These are phyloP conservation scores for Sclerotinia borealis DNA, from an alignment of 2,329 filamentous ascomycete genomes.

Conservation along the genomic window DNA sequence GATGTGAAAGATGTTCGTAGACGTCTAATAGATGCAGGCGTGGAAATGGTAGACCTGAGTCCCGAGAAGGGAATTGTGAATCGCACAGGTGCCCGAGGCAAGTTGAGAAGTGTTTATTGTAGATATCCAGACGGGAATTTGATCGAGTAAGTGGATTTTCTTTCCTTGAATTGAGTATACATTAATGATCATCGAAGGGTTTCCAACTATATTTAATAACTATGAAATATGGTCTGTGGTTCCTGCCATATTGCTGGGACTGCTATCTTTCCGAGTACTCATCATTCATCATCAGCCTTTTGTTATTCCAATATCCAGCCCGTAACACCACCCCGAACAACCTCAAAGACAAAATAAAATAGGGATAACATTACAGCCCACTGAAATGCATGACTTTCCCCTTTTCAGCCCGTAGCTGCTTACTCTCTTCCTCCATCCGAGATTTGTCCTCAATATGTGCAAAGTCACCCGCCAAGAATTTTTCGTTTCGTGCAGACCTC, in stretches of 20 bases:
- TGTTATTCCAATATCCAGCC: neutral
- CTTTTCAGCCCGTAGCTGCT: conserved; percentile 30
- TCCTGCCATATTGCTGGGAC: neutral
- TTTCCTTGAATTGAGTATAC: neutral
- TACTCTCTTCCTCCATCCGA: conserved; percentile 35
- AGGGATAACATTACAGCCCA: neutral
- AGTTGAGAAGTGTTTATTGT: conserved; percentile 52
- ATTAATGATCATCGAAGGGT: conserved; percentile 13
- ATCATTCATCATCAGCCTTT: neutral
- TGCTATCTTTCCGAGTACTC: neutral
- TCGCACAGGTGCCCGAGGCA: conserved; percentile 50
- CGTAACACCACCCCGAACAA: neutral
- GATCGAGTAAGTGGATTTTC: conserved; percentile 43
- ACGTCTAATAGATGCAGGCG: conserved; percentile 37
- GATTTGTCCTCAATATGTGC: conserved; percentile 38
- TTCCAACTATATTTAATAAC: conserved; percentile 17
- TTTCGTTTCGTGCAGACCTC: conserved; percentile 35
- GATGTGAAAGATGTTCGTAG: conserved; percentile 42
- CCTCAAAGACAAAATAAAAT: neutral
- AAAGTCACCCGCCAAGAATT: conserved; percentile 36
- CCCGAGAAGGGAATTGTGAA: conserved; percentile 42
- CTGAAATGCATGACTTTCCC: conserved; percentile 21
- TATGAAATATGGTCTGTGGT: neutral
- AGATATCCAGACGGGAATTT: conserved; percentile 57
- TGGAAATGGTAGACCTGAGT: conserved; percentile 39